phyloP scores from a whole-genome alignment of 169 alveolate genomes.

The Plasmodium yoelii region DNA sequence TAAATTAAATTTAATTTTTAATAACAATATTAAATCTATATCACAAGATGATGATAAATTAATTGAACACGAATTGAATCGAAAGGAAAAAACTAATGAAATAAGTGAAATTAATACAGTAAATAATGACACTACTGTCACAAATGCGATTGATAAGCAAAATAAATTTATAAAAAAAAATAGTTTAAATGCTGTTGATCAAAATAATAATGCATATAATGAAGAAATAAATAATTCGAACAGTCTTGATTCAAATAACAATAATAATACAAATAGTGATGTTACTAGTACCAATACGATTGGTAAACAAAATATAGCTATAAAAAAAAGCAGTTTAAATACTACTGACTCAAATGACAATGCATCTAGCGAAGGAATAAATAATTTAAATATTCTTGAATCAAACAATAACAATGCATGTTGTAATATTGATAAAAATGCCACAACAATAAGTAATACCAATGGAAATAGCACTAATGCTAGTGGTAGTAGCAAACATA shows the following conservation, averaged over 20 bases:
- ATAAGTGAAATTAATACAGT: not conserved
- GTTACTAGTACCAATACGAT: not conserved
- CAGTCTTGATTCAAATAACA: not conserved
- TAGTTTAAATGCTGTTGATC: not conserved
- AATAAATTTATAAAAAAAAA: not conserved
- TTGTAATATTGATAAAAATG: not conserved
- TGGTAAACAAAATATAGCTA: not conserved
- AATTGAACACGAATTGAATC: not conserved
- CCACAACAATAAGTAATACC: not conserved
- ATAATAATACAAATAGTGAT: not conserved
- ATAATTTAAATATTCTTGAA: not conserved
- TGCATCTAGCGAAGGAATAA: not conserved
- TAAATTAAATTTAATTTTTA: slow-evolving; percentile 57
- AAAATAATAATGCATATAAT: not conserved
- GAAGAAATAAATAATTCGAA: not conserved
- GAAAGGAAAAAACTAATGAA: slow-evolving; percentile 1
- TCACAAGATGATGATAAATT: slow-evolving; percentile 40
- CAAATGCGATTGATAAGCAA: not conserved
- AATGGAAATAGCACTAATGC: not conserved
- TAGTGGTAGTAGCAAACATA: not conserved
- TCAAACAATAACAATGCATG: not conserved
- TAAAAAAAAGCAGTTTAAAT: slow-evolving; percentile 1
- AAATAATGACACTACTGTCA: not conserved
- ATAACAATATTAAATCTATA: slow-evolving; percentile 57
- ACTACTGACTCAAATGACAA: not conserved